These are phyloP conservation scores for Chenopodium suecicum DNA, from an alignment of 148 eudicot species.

Conservation along the genomic window DNA sequence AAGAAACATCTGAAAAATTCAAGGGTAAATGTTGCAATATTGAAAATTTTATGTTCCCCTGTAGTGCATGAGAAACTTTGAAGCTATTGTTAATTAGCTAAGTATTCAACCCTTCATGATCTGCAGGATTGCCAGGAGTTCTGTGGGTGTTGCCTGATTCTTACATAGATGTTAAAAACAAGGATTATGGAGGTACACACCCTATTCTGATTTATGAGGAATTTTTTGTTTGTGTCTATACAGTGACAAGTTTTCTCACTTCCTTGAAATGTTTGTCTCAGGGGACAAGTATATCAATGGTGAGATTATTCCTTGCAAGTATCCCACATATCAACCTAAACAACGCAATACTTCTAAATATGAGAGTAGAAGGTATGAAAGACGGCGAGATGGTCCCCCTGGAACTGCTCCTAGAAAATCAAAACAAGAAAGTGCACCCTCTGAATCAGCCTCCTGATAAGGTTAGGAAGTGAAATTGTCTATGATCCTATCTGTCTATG, in stretches of 20 bases:
- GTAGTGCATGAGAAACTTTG: background rate
- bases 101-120: constrained; percentile 12
- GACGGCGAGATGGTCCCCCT: constrained; percentile 84
- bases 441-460: constrained; percentile 60
- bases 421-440: constrained; percentile 51
- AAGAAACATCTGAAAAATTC: constrained; percentile 90
- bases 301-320: constrained; percentile 87
- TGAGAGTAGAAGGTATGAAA: constrained; percentile 72
- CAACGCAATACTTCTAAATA: constrained; percentile 50
- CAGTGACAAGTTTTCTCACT: background rate
- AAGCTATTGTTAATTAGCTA: background rate
- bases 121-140: constrained; percentile 86
- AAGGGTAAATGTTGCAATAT: constrained; percentile 43
- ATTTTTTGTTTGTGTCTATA: background rate
- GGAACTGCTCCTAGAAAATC: constrained; percentile 47
- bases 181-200: constrained; percentile 81
- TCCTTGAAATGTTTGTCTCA: constrained; percentile 21
- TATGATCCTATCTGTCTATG: background rate
- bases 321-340: constrained; percentile 92
- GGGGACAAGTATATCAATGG: constrained; percentile 89
- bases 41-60: background rate
- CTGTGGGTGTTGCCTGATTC: constrained; percentile 97
- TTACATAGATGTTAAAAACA: constrained; percentile 90
- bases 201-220: background rate
- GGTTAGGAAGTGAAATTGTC: constrained; percentile 22